Conservation (phyloP, 306 rosid genomes). For the Rosa lucieae region DNA sequence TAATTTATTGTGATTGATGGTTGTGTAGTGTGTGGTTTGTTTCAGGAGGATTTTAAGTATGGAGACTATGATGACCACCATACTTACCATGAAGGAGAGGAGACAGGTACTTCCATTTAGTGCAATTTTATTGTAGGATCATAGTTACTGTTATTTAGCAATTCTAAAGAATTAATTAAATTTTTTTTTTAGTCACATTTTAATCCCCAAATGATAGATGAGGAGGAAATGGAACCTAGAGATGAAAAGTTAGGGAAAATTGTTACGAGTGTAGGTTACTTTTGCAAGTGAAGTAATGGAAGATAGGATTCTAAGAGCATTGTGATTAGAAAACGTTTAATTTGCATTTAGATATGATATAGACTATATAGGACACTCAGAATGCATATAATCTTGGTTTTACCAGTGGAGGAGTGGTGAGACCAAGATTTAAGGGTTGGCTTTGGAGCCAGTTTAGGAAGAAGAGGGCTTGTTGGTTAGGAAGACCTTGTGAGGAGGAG, state of each 20-base stretch:
- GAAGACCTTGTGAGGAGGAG: background rate
- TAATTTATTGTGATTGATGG: background rate
- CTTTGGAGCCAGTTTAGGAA: background rate
- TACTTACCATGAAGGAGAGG: slow-evolving; percentile 69
- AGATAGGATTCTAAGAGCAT: background rate
- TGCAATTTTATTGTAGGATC: background rate
- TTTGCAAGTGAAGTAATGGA: background rate
- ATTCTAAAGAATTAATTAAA: background rate
- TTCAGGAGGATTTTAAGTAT: slow-evolving; percentile 78
- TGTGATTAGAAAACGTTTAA: background rate
- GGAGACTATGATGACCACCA: slow-evolving; percentile 84
- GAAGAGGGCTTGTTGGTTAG: background rate
- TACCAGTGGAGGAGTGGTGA: background rate
- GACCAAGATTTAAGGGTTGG: background rate
- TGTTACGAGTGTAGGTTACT: background rate
- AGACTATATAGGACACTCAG: background rate
- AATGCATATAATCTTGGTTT: background rate
- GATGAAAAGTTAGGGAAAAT: background rate
- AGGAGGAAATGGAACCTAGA: background rate
- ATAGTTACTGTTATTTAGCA: background rate
- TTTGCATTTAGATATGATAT: background rate
- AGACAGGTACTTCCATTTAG: slow-evolving; percentile 38
- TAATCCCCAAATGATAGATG: background rate
- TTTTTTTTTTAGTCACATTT: background rate
- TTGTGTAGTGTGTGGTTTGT: slow-evolving; percentile 17